Base-by-base conservation (phyloP, 805 yeast species). In the Saccharomycopsis amapae region DNA sequence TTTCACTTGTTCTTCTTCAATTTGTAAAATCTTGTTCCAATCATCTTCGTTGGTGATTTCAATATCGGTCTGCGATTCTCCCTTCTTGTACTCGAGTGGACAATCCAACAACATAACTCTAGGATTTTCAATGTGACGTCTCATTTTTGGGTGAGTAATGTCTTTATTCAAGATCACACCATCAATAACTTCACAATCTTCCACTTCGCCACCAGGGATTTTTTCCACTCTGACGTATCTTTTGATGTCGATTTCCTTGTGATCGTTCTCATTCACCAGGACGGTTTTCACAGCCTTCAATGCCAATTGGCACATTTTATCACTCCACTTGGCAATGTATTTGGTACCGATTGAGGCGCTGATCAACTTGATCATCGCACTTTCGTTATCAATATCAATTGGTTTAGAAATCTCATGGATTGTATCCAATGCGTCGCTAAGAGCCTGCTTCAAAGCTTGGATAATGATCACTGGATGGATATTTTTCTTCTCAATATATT, bases 91-190 rank as follows among this genome's bases (percentile, higher is more conserved):
- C 68, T 93, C 99, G 57, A 93, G 73, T 10, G 99, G 97, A 66
- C 97, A 89, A 67, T 93, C 99, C 56, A 93, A 73, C 55, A 93
- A 73, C 17, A 93, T 76, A 45, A 93, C 78, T 53, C 90, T 77
- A 42, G 99, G 99, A 59, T 87, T 85, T 62, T 82, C 85, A 56
- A 93, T 84, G 57, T 71, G 61, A 63, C 99, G 80, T 57, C 81
- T 81, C 99, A 93, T 93, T 65, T 89, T 88, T 53, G 99, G 98
- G 66, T 93, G 99, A n/a, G 94, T 88, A 48, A 93, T 94, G 62
- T 93, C 99, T 66, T 93, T 93, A 71, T 93, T 93, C 58, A 93
- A 75, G 67, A 93, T 69, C 43, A 90, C 83, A 53, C 99, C 99
- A 59, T 85, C 89, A 58, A 93, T 72, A 13, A 93, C 96, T 53